A percentile compares a stretch with the other conserved stretches of the same genome.
These are phyloP conservation scores for Globisporangium polare DNA, from an alignment of 352 stramenopile species.

Conservation along the genomic window DNA sequence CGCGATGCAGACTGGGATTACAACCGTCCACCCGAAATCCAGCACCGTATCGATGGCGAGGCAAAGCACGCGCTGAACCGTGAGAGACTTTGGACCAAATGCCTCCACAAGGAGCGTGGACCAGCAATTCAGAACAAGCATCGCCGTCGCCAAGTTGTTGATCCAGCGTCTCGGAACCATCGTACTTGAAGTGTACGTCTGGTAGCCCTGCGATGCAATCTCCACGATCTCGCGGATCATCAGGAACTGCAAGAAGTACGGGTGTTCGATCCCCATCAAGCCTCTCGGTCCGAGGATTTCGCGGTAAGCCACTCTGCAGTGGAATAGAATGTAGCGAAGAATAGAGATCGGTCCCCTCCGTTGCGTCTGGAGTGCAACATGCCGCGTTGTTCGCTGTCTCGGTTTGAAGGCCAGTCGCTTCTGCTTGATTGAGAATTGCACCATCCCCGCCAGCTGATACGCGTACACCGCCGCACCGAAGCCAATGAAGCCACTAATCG, in stretches of 20 bases:
- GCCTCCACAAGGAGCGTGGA: conserved; percentile 15
- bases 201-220: conserved; percentile 26
- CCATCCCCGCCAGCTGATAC: conserved; percentile 4
- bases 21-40: conserved; percentile 27
- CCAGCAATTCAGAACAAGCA: conserved; percentile 26
- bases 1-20: conserved; percentile 25
- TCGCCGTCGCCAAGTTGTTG: conserved; percentile 20
- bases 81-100: conserved; percentile 15
- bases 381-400: not conserved
- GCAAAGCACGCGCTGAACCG: conserved; percentile 21
- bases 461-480: not conserved
- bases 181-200: conserved; percentile 22
- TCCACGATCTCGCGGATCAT: conserved; percentile 22
- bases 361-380: not conserved
- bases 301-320: not conserved
- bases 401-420: conserved; percentile 3
- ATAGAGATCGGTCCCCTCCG: not conserved
- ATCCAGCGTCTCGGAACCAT: conserved; percentile 29
- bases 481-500: conserved; percentile 1
- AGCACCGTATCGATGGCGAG: conserved; percentile 20
- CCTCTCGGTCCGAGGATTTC: conserved; percentile 1
- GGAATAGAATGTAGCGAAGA: not conserved
- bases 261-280: conserved; percentile 13
- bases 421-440: not conserved
- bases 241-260: conserved; percentile 16